Conservation (phyloP, 1,139 yeast genomes). For the Casaregolazyma lundiana region DNA sequence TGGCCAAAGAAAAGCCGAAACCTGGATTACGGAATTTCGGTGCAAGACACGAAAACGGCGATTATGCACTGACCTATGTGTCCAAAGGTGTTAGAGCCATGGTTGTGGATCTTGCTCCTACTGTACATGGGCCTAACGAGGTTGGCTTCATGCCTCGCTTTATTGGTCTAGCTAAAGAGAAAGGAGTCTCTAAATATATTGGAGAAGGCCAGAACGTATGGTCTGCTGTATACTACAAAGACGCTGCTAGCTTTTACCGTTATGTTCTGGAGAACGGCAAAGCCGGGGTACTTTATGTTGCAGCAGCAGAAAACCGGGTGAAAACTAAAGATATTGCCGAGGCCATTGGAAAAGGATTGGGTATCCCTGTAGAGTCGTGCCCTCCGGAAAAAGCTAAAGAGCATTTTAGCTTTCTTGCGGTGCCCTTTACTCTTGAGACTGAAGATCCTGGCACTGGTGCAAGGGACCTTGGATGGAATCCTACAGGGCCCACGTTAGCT, state of each 20-base stretch:
- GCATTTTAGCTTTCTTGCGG: not conserved
- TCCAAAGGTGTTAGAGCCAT: slow-evolving; percentile 3
- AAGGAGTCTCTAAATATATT: slow-evolving; percentile 24
- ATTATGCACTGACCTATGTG: not conserved
- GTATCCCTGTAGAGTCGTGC: slow-evolving; percentile 10
- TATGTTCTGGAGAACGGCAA: slow-evolving; percentile 31
- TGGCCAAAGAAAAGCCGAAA: not conserved
- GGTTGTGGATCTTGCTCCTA: slow-evolving; percentile 6
- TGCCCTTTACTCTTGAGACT: not conserved
- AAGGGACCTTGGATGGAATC: slow-evolving; percentile 9
- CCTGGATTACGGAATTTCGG: too few relatives aligned
- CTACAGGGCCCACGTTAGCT: not conserved
- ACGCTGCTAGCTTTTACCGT: slow-evolving; percentile 31
- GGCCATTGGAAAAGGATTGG: not conserved
- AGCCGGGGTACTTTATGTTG: slow-evolving; percentile 18
- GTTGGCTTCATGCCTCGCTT: slow-evolving; percentile 21
- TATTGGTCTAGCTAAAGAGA: slow-evolving; percentile 16
- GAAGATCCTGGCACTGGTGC: not conserved
- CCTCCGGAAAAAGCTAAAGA: slow-evolving; percentile 1
- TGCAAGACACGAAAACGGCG: slow-evolving; percentile 2
- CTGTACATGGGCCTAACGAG: slow-evolving; percentile 20
- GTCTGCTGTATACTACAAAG: slow-evolving; percentile 33
- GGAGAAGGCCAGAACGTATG: slow-evolving; percentile 32
- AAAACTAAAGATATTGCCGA: not conserved
- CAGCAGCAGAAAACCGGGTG: slow-evolving; percentile 20